Percentiles rank a stretch among this genome's conserved stretches.
These are phyloP conservation scores for Podospora conica DNA, from an alignment of 495 filamentous ascomycete species.

Conservation along the genomic window DNA sequence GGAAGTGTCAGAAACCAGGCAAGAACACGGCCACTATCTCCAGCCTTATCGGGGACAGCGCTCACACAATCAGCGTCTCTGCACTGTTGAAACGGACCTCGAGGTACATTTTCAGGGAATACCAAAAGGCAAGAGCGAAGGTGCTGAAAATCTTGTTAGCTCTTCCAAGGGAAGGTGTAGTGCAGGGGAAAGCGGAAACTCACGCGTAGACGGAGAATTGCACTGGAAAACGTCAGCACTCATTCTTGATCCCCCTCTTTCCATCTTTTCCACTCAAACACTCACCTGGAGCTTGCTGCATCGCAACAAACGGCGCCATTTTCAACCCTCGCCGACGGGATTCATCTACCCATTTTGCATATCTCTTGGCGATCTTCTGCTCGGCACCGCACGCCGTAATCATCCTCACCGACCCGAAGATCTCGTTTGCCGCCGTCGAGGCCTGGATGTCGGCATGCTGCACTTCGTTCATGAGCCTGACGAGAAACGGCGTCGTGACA, in stretches of 20 bases:
- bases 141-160: conserved; percentile 24
- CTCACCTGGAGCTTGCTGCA: conserved; percentile 40
- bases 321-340: conserved; percentile 48
- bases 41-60: conserved; percentile 6
- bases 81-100: conserved; percentile 21
- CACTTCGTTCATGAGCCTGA: conserved; percentile 50
- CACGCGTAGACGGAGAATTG: conserved; percentile 41
- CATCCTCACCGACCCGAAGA: conserved; percentile 51
- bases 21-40: neutral
- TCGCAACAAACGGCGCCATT: conserved; percentile 43
- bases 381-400: conserved; percentile 60
- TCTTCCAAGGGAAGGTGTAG: neutral
- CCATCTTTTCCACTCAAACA: neutral
- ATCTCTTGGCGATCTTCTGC: conserved; percentile 45
- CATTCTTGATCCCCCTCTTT: neutral
- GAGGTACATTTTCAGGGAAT: conserved; percentile 31
- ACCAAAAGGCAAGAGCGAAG: conserved; percentile 44
- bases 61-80: conserved; percentile 47
- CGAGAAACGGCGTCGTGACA: conserved; percentile 48
- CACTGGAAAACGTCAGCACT: conserved; percentile 25
- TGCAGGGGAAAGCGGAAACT: conserved; percentile 4
- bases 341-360: conserved; percentile 51
- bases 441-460: conserved; percentile 55
- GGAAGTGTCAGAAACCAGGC: neutral
- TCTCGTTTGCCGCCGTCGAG: conserved; percentile 54